Evolutionary conservation across 2,329 filamentous ascomycete genomes (phyloP).

Genomic region (Alternaria triticimaculans): DNA sequence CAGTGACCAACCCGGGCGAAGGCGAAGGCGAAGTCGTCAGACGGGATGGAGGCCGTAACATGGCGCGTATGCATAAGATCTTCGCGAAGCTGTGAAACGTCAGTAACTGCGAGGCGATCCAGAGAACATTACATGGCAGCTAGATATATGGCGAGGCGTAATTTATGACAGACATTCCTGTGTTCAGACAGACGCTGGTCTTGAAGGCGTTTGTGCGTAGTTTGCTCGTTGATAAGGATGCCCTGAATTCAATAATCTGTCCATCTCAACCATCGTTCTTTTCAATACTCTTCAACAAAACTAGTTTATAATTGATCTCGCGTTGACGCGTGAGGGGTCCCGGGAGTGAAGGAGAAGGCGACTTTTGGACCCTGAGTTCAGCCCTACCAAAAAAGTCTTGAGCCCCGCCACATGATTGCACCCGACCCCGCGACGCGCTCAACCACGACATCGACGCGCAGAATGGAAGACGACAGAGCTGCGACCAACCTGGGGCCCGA

Average conservation of each 20-base stretch:
- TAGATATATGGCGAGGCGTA: neutral
- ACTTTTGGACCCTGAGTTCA: constrained; percentile 6
- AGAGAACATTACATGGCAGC: too few relatives aligned
- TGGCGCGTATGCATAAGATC: constrained; percentile 7
- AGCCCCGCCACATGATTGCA: constrained; percentile 20
- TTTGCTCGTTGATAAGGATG: too few relatives aligned
- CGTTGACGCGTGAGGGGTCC: too few relatives aligned
- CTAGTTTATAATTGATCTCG: too few relatives aligned
- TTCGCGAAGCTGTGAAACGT: neutral
- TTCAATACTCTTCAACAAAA: too few relatives aligned
- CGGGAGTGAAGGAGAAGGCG: too few relatives aligned
- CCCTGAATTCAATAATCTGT: too few relatives aligned
- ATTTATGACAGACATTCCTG: neutral
- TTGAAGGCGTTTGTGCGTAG: too few relatives aligned
- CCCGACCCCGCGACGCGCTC: constrained; percentile 10
- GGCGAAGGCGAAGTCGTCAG: neutral
- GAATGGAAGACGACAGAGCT: constrained; percentile 79
- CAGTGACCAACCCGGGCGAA: neutral
- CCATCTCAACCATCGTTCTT: too few relatives aligned
- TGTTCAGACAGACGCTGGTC: too few relatives aligned
- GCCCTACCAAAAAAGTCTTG: constrained; percentile 20
- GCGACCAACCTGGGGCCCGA: constrained; percentile 74
- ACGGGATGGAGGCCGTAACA: neutral
- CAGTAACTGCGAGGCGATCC: too few relatives aligned
- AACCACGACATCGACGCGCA: constrained; percentile 17